Percentiles rank a stretch among this genome's conserved stretches.
Evolutionary conservation across 108 stramenopile species (phyloP).

Genomic region (Fistulifera solaris): DNA sequence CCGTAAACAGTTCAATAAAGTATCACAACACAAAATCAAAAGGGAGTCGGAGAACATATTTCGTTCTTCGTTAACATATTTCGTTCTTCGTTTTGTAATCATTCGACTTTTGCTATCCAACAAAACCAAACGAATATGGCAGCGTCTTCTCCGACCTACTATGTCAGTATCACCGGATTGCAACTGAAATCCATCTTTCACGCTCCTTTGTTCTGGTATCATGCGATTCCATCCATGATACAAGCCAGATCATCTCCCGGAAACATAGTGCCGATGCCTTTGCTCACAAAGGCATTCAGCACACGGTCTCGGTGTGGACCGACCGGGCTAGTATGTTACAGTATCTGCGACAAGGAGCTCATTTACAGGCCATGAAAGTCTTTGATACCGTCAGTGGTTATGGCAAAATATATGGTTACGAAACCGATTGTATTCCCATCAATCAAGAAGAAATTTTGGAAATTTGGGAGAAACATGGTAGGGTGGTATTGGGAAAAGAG

Average conservation of each 20-base stretch:
- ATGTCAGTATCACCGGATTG: slow-evolving; percentile 19
- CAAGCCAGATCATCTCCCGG: slow-evolving; percentile 14
- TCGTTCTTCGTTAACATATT: too few species aligned
- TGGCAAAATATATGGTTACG: slow-evolving; percentile 17
- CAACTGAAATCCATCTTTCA: slow-evolving; percentile 4
- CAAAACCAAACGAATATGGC: too few species aligned
- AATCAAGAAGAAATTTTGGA: slow-evolving; percentile 12
- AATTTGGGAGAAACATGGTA: slow-evolving; percentile 13
- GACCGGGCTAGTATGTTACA: slow-evolving; percentile 8
- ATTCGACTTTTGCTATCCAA: too few species aligned
- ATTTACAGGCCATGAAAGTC: slow-evolving; percentile 33
- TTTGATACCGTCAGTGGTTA: slow-evolving; percentile 15
- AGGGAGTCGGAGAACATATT: too few species aligned
- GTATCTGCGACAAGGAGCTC: slow-evolving; percentile 7
- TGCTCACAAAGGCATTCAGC: slow-evolving; percentile 10
- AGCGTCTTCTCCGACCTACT: slow-evolving; percentile 2
- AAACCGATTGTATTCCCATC: slow-evolving; percentile 13
- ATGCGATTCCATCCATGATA: slow-evolving; percentile 10
- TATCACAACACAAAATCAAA: too few species aligned
- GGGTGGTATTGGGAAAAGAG: too few species aligned
- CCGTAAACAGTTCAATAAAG: too few species aligned
- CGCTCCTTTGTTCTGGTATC: slow-evolving; percentile 8
- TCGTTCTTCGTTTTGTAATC: too few species aligned
- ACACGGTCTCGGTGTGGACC: slow-evolving; percentile 18
- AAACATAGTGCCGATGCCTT: slow-evolving; percentile 6